Percentiles rank a stretch among this genome's conserved stretches.
Conservation (phyloP, 208 protist species). For the Endotrypanum monterogeii region DNA sequence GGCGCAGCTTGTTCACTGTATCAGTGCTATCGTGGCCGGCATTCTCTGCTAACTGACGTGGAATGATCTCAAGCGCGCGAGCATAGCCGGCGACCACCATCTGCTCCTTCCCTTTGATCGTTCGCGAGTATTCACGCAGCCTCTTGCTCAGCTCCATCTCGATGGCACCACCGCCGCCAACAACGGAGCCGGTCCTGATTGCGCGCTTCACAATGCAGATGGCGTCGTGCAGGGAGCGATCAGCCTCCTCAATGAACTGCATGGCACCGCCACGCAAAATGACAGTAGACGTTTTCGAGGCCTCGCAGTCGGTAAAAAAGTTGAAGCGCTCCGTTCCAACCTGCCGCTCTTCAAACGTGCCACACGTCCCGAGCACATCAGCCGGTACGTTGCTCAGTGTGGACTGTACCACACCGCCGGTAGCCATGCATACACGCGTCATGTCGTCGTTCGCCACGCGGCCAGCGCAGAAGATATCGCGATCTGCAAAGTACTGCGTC, state of each 20-base stretch:
- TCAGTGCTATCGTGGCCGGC: constrained; percentile 99
- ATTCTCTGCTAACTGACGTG: constrained; percentile 98
- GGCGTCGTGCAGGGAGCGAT: constrained; percentile 99
- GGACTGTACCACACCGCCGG: constrained; percentile 97
- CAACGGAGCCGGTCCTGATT: constrained; percentile 96
- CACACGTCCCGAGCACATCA: constrained; percentile 96
- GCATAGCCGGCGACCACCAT: constrained; percentile 99
- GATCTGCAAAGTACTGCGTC: constrained; percentile 99
- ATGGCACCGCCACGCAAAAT: constrained; percentile 98
- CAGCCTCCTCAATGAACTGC: constrained; percentile 99
- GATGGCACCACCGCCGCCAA: constrained; percentile 99
- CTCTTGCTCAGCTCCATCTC: constrained; percentile 99
- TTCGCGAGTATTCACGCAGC: constrained; percentile 96
- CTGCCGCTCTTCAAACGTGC: constrained; percentile 99
- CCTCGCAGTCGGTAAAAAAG: constrained; percentile 98
- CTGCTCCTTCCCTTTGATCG: constrained; percentile 99
- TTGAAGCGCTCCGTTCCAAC: constrained; percentile 99
- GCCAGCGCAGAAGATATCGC: constrained; percentile 99
- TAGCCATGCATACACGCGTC: constrained; percentile 95
- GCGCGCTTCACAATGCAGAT: constrained; percentile 99
- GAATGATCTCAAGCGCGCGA: constrained; percentile 99
- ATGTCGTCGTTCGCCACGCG: constrained; percentile 98
- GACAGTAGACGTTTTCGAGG: constrained; percentile 92
- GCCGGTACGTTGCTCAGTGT: constrained; percentile 96
- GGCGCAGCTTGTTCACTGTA: constrained; percentile 99